Evolutionary conservation across 768 basidiomycete genomes (phyloP).

Genomic region (Calocybe gangraenosa): DNA sequence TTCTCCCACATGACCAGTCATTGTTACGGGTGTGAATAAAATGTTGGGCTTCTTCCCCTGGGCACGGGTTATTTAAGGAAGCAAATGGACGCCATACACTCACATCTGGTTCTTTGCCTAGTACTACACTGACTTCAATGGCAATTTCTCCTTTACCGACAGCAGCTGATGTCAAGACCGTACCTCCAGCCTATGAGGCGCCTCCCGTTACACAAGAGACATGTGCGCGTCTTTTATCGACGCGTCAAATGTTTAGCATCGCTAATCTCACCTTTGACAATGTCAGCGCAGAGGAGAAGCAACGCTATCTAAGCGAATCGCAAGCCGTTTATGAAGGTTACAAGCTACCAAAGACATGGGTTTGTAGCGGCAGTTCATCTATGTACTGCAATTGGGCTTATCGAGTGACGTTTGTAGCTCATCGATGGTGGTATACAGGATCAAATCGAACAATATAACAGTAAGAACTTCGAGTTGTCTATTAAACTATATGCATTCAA

Average conservation of each 20-base stretch:
- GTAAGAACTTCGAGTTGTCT: slow-evolving; percentile 27
- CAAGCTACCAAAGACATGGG: slow-evolving; percentile 15
- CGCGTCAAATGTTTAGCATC: slow-evolving; percentile 38
- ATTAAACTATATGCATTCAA: neutral
- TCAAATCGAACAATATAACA: slow-evolving; percentile 62
- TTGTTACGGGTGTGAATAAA: neutral
- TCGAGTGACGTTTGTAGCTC: slow-evolving; percentile 31
- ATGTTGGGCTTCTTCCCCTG: neutral
- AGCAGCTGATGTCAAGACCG: neutral
- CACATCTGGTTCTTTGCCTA: too few species aligned
- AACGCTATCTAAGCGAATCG: slow-evolving; percentile 28
- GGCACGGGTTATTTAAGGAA: neutral
- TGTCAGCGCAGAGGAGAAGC: slow-evolving; percentile 35
- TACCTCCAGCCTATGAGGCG: slow-evolving; percentile 6
- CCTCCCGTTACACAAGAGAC: slow-evolving; percentile 12
- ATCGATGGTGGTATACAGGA: slow-evolving; percentile 60
- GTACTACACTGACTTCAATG: neutral
- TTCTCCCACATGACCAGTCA: neutral
- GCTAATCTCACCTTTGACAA: slow-evolving; percentile 35
- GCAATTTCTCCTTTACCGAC: neutral
- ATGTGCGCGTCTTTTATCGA: slow-evolving; percentile 18
- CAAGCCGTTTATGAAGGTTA: slow-evolving; percentile 39
- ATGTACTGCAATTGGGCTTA: neutral
- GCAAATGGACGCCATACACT: neutral
- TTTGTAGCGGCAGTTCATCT: neutral